Percentiles rank a stretch among this genome's conserved stretches.
phyloP scores from a whole-genome alignment of 257 asterid genomes.

The Nicotiana knightiana region DNA sequence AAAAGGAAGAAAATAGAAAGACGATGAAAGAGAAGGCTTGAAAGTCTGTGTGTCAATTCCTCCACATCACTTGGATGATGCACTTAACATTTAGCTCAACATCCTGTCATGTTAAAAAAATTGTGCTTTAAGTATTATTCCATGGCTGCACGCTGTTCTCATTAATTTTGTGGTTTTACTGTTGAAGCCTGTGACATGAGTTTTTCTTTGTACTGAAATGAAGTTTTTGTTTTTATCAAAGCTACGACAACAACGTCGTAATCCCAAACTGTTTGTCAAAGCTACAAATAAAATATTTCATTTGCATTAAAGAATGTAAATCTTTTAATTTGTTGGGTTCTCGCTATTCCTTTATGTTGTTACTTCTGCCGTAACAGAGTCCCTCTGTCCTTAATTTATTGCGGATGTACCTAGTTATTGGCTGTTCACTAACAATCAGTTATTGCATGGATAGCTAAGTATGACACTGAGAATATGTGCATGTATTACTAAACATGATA shows the following conservation, averaged over 20 bases:
- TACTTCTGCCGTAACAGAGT: background rate
- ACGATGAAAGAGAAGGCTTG: background rate
- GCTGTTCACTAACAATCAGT: background rate
- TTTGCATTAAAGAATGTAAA: background rate
- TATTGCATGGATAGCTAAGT: background rate
- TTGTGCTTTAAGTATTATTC: background rate
- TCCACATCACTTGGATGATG: background rate
- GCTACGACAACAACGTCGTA: background rate
- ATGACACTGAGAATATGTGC: background rate
- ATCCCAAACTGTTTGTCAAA: background rate
- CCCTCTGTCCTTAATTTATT: background rate
- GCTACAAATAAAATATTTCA: background rate
- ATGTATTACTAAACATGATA: background rate
- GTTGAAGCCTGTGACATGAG: background rate
- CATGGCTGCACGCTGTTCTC: background rate
- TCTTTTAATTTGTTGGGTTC: background rate
- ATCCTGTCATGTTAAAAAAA: background rate
- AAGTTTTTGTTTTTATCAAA: background rate
- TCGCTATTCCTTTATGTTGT: background rate
- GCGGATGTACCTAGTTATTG: background rate
- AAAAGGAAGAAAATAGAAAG: background rate
- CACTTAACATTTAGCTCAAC: background rate
- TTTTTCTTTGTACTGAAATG: background rate
- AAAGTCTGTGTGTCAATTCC: background rate
- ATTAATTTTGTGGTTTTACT: conserved; percentile 1